These are phyloP conservation scores for Hymenoscyphus infarciens DNA, from an alignment of 2,329 filamentous ascomycete genomes.

Conservation along the genomic window DNA sequence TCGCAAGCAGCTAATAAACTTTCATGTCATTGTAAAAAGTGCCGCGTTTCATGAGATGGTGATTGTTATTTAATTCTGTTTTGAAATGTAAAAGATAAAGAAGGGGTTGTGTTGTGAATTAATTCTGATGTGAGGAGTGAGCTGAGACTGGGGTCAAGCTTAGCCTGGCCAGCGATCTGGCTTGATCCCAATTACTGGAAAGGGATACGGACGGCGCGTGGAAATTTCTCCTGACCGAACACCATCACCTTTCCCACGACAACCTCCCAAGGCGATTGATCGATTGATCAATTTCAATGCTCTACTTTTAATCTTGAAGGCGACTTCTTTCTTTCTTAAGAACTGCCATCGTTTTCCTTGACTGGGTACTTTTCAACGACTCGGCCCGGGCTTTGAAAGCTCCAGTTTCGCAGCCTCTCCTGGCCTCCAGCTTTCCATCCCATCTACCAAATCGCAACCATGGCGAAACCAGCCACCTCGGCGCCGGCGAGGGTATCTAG, in stretches of 20 bases:
- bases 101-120: neutral
- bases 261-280: conserved; percentile 11
- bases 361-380: conserved; percentile 19
- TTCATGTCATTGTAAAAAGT: neutral
- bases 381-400: conserved; percentile 22
- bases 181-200: conserved; percentile 21
- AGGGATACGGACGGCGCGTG: conserved; percentile 21
- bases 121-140: neutral
- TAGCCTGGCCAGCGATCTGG: conserved; percentile 22
- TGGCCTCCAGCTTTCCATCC: conserved; percentile 1
- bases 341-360: conserved; percentile 1
- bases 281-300: conserved; percentile 28
- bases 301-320: conserved; percentile 28
- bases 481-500: conserved; percentile 18
- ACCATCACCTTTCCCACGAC: conserved; percentile 5
- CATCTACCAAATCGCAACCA: conserved; percentile 19
- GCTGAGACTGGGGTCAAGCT: conserved; percentile 3
- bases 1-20: neutral
- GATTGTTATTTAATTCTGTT: neutral
- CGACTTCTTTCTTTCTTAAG: conserved; percentile 29
- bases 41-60: neutral
- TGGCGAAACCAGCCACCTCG: conserved; percentile 26
- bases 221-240: conserved; percentile 15
- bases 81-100: neutral
- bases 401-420: conserved; percentile 21